Conservation (phyloP, 2,329 filamentous ascomycete genomes). For the Fusarium sp. region DNA sequence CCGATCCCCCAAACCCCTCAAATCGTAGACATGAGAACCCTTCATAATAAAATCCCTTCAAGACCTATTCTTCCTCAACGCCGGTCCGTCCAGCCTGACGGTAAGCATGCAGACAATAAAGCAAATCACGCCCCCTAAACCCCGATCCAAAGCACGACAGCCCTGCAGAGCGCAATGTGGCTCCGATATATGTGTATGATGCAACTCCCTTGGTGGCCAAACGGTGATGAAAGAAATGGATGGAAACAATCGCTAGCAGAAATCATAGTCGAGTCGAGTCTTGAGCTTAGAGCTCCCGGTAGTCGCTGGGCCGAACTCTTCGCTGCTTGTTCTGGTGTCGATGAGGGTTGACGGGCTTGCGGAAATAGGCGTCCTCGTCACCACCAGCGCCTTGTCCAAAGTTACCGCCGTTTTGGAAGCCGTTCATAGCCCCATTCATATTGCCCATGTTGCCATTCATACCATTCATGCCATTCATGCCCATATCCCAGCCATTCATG, state of each 20-base stretch:
- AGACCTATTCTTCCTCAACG: constrained; percentile 27
- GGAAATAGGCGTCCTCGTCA: constrained; percentile 92
- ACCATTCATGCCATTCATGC: constrained; percentile 41
- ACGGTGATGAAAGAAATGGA: constrained; percentile 10
- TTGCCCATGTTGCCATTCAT: constrained; percentile 48
- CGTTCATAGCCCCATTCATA: constrained; percentile 49
- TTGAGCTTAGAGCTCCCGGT: constrained; percentile 75
- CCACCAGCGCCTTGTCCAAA: constrained; percentile 71
- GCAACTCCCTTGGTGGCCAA: constrained; percentile 3
- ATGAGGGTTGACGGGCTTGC: constrained; percentile 94
- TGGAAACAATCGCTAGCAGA: constrained; percentile 26
- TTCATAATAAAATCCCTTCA: constrained; percentile 4
- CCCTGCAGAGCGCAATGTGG: constrained; percentile 9
- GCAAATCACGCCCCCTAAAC: constrained; percentile 11
- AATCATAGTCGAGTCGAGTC: constrained; percentile 12
- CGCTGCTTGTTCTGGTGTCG: constrained; percentile 85
- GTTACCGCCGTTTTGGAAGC: constrained; percentile 52
- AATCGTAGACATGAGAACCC: constrained; percentile 24
- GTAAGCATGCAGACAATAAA: constrained; percentile 31
- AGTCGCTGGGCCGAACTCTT: constrained; percentile 87
- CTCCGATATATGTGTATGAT: constrained; percentile 7
- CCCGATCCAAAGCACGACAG: constrained; percentile 30
- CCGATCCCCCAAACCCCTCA: neutral
- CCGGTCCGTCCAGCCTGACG: constrained; percentile 33
- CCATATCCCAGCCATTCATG: constrained; percentile 46